A percentile compares a stretch with the other conserved stretches of the same genome.
Evolutionary conservation across 1,284 basidiomycete genomes (phyloP).

Genomic region (Pascua guehoae): DNA sequence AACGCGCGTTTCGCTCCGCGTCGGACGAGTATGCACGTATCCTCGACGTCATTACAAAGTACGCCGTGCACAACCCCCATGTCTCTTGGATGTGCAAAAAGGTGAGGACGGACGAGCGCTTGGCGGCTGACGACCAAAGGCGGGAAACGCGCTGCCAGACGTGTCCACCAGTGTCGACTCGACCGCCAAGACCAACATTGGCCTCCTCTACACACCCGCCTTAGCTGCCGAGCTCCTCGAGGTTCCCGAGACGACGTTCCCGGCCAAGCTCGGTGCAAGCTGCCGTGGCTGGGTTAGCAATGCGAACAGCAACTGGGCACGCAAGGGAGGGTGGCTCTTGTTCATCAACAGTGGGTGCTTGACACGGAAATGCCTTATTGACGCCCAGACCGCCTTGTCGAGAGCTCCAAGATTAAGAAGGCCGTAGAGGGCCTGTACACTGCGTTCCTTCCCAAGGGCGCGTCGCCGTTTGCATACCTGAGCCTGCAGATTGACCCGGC

Average conservation of each 20-base stretch:
- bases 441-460: constrained; percentile 83
- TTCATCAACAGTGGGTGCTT: constrained; percentile 96
- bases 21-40: constrained; percentile 92
- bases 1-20: constrained; percentile 75
- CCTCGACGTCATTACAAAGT: constrained; percentile 88
- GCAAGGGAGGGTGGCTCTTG: constrained; percentile 67
- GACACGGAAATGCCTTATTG: not conserved
- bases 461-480: constrained; percentile 86
- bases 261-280: constrained; percentile 54
- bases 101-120: constrained; percentile 43
- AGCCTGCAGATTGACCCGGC: constrained; percentile 80
- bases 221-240: constrained; percentile 78
- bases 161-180: constrained; percentile 74
- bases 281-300: constrained; percentile 75
- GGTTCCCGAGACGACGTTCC: constrained; percentile 47
- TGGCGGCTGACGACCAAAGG: constrained; percentile 51
- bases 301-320: constrained; percentile 85
- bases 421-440: constrained; percentile 84
- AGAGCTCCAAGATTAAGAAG: constrained; percentile 79
- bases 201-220: constrained; percentile 73
- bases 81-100: constrained; percentile 90
- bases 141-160: constrained; percentile 69
- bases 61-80: constrained; percentile 86
- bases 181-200: constrained; percentile 68
- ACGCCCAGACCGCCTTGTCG: constrained; percentile 80